A percentile compares a stretch with the other conserved stretches of the same genome.
phyloP scores from a whole-genome alignment of 2,329 filamentous ascomycete genomes.

The Rasamsonia emersonii region DNA sequence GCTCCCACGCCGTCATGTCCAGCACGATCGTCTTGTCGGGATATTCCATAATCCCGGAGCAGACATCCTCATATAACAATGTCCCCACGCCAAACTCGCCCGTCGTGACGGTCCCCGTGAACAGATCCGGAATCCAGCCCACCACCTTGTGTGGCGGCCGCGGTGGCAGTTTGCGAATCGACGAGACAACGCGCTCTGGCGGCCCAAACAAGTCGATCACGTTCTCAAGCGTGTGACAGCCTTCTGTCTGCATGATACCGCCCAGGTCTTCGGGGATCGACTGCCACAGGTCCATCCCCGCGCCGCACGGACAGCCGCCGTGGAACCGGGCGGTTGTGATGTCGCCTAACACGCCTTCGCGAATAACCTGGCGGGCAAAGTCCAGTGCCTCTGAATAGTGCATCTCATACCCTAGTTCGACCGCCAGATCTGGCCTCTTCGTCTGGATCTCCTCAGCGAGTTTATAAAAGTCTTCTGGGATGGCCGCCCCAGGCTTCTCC shows the following conservation, averaged over 20 bases:
- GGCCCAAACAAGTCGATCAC: slow-evolving; percentile 11
- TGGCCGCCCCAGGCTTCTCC: slow-evolving; percentile 12
- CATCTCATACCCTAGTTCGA: slow-evolving; percentile 12
- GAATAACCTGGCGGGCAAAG: slow-evolving; percentile 11
- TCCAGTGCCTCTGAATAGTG: slow-evolving; percentile 12
- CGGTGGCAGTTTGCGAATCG: slow-evolving; percentile 11
- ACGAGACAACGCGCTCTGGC: slow-evolving; percentile 9
- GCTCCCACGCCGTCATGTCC: slow-evolving; percentile 13
- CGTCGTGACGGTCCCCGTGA: slow-evolving; percentile 8
- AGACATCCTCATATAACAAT: slow-evolving; percentile 12
- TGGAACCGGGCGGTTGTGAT: slow-evolving; percentile 13
- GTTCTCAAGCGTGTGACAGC: slow-evolving; percentile 11
- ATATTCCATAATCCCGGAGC: slow-evolving; percentile 13
- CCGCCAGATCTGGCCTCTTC: slow-evolving; percentile 6
- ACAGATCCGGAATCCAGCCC: slow-evolving; percentile 10
- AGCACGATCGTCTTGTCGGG: slow-evolving; percentile 11
- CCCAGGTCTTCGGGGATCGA: slow-evolving; percentile 8
- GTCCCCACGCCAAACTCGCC: slow-evolving; percentile 10
- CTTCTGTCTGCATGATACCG: slow-evolving; percentile 10
- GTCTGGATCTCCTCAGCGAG: slow-evolving; percentile 10
- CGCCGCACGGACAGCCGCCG: slow-evolving; percentile 13
- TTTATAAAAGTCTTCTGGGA: slow-evolving; percentile 11
- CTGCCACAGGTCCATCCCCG: slow-evolving; percentile 13
- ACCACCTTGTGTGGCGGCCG: slow-evolving; percentile 10
- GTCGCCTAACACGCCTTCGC: slow-evolving; percentile 10